Evolutionary conservation across 2,329 filamentous ascomycete genomes (phyloP).

Genomic region (Remersonia thermophila): DNA sequence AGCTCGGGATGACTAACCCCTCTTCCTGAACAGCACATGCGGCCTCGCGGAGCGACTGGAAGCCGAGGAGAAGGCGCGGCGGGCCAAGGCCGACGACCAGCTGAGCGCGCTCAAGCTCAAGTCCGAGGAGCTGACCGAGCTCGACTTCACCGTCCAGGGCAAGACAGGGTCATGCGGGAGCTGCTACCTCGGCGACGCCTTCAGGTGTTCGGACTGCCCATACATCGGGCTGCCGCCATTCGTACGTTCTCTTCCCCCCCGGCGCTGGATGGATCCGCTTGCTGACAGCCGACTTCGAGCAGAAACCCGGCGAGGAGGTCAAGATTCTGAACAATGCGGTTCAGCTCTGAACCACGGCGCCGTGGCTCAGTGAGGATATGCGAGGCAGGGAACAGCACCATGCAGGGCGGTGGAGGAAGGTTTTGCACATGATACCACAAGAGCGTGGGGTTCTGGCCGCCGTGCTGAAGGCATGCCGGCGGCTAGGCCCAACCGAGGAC

Average conservation of each 20-base stretch:
- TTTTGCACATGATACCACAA: no score
- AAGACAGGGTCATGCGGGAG: constrained; percentile 93
- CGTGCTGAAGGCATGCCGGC: no score
- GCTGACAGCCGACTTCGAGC: constrained; percentile 1
- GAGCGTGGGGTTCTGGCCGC: no score
- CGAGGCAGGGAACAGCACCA: no score
- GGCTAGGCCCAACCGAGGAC: no score
- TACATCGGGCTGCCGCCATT: constrained; percentile 91
- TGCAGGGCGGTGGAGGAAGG: no score
- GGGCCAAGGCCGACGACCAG: constrained; percentile 21
- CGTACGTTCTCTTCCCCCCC: constrained; percentile 13
- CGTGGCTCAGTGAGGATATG: no score
- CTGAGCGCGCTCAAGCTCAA: constrained; percentile 51
- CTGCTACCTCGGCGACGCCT: constrained; percentile 86
- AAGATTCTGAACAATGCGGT: constrained; percentile 66
- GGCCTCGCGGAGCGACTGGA: constrained; percentile 77
- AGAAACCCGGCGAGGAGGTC: constrained; percentile 88
- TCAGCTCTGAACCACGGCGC: constrained; percentile 11
- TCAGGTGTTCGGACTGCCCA: constrained; percentile 57
- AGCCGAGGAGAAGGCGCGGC: constrained; percentile 55
- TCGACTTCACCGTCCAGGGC: constrained; percentile 96
- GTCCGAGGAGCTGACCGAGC: constrained; percentile 68
- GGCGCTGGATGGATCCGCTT: neutral
- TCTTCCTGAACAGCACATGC: constrained; percentile 55
- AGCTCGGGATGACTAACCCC: no score